Conservation (phyloP, 1,139 yeast genomes). For the Kurtzmaniella quercitrusa region DNA sequence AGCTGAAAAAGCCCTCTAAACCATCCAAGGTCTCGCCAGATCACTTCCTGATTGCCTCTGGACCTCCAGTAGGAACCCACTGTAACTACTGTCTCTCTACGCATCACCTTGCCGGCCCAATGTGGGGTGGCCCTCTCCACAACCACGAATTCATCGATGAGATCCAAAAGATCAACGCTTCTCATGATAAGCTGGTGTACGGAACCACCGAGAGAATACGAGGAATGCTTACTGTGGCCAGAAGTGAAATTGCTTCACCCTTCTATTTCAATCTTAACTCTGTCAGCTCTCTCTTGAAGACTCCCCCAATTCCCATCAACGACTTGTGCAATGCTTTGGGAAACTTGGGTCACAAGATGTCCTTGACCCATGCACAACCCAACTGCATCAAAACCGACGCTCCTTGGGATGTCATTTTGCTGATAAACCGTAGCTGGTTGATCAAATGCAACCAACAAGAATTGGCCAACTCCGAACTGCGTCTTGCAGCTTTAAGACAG, state of each 20-base stretch:
- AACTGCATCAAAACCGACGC: constrained; percentile 89
- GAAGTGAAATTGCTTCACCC: constrained; percentile 64
- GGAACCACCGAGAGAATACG: constrained; percentile 79
- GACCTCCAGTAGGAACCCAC: constrained; percentile 48
- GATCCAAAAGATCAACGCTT: constrained; percentile 52
- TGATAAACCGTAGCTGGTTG: constrained; percentile 66
- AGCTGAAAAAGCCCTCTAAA: constrained; percentile 33
- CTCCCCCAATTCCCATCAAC: constrained; percentile 79
- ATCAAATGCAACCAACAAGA: constrained; percentile 34
- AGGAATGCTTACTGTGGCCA: constrained; percentile 89
- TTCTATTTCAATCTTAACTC: constrained; percentile 82
- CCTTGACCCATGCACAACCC: constrained; percentile 84
- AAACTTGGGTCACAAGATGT: constrained; percentile 73
- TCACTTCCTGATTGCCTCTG: constrained; percentile 55
- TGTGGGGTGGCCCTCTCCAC: constrained; percentile 87
- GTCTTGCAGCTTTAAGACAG: constrained; percentile 6
- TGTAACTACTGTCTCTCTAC: constrained; percentile 71
- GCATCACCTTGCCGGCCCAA: constrained; percentile 87
- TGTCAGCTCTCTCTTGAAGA: constrained; percentile 67
- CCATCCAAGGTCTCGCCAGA: constrained; percentile 17
- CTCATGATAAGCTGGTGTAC: constrained; percentile 50
- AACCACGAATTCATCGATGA: constrained; percentile 59
- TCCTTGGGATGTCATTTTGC: constrained; percentile 76
- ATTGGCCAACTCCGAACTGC: constrained; percentile 23
- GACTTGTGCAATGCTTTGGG: constrained; percentile 77